Percentiles rank a stretch among this genome's conserved stretches.
These are phyloP conservation scores for Marchantia paleacea DNA, from an alignment of 225 moss, liverwort and hornwort genomes.

Conservation along the genomic window DNA sequence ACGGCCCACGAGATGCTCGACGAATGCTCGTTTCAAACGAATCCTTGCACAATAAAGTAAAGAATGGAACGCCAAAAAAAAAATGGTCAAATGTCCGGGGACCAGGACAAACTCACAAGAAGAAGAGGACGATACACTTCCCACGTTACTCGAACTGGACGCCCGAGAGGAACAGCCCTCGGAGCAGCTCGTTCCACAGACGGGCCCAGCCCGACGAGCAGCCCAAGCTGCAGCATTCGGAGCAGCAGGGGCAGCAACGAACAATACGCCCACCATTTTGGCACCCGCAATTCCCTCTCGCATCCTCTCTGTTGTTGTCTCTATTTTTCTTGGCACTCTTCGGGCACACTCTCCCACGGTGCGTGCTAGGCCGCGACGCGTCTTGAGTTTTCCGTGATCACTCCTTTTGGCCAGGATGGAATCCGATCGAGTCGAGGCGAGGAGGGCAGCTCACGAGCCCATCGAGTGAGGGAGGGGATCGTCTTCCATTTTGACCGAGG, in stretches of 20 bases:
- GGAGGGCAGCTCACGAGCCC: not conserved
- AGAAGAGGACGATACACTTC: conserved; percentile 10
- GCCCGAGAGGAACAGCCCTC: not conserved
- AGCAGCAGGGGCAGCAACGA: not conserved
- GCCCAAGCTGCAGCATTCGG: too few species aligned
- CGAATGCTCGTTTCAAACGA: too few species aligned
- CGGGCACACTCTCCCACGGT: not conserved
- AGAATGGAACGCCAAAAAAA: not conserved
- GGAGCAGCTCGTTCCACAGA: not conserved
- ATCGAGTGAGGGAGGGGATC: not conserved
- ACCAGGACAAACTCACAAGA: conserved; percentile 11
- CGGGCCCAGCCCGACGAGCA: not conserved
- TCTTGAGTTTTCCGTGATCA: not conserved
- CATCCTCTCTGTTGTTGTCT: too few species aligned
- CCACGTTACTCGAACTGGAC: not conserved
- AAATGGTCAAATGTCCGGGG: too few species aligned
- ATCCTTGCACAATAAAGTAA: not conserved
- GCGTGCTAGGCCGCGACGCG: not conserved
- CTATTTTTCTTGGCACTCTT: not conserved
- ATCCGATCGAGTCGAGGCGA: not conserved
- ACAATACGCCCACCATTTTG: conserved; percentile 11
- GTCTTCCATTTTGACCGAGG: not conserved
- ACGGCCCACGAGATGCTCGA: not conserved
- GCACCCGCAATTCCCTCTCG: not conserved
- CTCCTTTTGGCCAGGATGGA: not conserved